Base-by-base conservation (phyloP, 345 rosid species). In the Diplotaxis tenuifolia region DNA sequence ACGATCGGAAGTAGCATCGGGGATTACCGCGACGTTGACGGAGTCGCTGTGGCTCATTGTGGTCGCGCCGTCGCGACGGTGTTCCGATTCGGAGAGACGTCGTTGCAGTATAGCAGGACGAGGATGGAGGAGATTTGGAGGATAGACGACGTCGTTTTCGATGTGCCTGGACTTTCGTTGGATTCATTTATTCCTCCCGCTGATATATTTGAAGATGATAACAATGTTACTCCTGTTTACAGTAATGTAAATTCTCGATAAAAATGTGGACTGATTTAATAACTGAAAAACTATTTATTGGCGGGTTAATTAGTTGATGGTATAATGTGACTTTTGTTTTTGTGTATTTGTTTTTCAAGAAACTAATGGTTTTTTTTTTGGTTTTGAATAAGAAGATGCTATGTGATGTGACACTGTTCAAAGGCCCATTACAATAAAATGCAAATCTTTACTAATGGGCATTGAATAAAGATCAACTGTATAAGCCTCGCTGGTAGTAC, bases 141-240 rank as follows among this genome's bases (percentile, higher is more conserved):
- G 67, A 94, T 94, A 65, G 97, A 89, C 71, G 97, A 94, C 82
- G 94, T 88, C 72, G 98, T 86, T 47, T 94, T 89, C 75, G 83
- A 94, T 75, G 98, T 94, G 21, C 91, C 84, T 0, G 97, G 98
- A 3, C 95, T 94, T 47, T 89, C 97, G 10, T 58, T 84, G 20
- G 98, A 94, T 62, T 80, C 82, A n/a, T 94, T 91, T 77, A 94
- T 94, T 40, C 98, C 98, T 65, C 98, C 98, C 1, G 92, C 98
- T 36, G 98, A 91, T 82, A 83, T 91, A 14, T 80, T 78, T 67
- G 85, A 88, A 72, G 79, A 78, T 3, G 66, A 67, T 64, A 31
- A 70, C 23, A 19, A 23, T 38, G 55, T 1, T 16, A 16, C 55
- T 50, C 23, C 23, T 32, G 0, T 16, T 47, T 57, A 14, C 36